Evolutionary conservation across 805 yeast genomes (phyloP), one percentile per base, ranked within the genome.

Genomic region (Kockiozyma suomiensis): DNA sequence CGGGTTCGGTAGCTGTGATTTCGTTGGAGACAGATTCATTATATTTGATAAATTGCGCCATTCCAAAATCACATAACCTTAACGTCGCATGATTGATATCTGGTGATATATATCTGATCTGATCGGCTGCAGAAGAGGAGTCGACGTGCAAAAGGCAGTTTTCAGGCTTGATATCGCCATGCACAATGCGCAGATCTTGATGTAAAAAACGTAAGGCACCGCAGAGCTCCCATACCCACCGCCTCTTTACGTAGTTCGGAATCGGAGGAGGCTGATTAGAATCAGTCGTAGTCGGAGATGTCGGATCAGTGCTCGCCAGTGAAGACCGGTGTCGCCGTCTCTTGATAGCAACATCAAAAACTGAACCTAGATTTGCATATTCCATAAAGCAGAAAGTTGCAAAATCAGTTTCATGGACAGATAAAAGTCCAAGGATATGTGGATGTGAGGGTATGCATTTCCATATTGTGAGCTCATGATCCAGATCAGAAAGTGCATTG

Each of bases 31-130:
- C 33, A 4, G 15, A 25, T 23, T 37, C 43, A 43, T 15, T 37
- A 4, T 49, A 40, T 35, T 40, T 40, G 32, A 42, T 42, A 52
- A 67, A 71, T 40, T 76, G 75, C 50, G 84, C 78, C 96, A 92
- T 89, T 4, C 98, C 98, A 75, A 92, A 92, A 74, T 92, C 98
- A 74, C 97, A 89, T 5, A 92, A 71, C 26, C 86, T 70, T 63
- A 89, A 77, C 8, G 37, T 21, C 5, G 66, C 62, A 26, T 52
- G 49, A 2, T 13, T 6, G 23, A 60, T 19, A 10, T 45, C 25
- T 21, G 32, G 6, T 15, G 42, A 25, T 19, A 42, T 17, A 48
- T 12, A 17, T 17, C 19, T 8, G 41, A 17, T 28, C 13, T 52
- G 42, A 30, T 10, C 33, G 33, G 4, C 65, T 64, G 49, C n/a